Percentiles rank a stretch among this genome's conserved stretches.
These are phyloP conservation scores for Aspergillus terreus DNA, from an alignment of 2,329 filamentous ascomycete species.

Conservation along the genomic window DNA sequence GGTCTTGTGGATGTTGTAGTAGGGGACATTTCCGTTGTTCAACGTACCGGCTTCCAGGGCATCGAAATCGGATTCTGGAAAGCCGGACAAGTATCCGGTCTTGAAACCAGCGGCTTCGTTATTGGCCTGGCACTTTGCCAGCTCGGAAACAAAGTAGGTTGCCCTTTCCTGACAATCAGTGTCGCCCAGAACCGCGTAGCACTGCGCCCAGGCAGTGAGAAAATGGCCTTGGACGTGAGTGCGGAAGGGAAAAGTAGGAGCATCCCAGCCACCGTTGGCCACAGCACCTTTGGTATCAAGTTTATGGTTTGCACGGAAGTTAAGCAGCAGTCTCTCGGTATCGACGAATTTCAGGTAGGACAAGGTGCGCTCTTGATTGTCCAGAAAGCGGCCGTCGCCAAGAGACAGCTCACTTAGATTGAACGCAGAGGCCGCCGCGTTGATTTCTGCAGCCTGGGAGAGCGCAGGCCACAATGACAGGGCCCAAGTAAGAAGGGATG, in stretches of 20 bases:
- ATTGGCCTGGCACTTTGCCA: constrained; percentile 52
- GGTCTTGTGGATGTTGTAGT: constrained; percentile 55
- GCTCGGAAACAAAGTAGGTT: constrained; percentile 43
- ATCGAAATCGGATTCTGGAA: constrained; percentile 50
- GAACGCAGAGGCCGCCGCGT: neutral
- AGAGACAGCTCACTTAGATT: neutral
- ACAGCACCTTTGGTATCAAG: constrained; percentile 46
- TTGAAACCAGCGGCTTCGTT: constrained; percentile 45
- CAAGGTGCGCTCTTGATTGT: constrained; percentile 48
- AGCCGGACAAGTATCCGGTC: constrained; percentile 49
- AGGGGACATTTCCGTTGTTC: constrained; percentile 50
- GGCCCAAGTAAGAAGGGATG: no score
- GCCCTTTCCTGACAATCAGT: constrained; percentile 45
- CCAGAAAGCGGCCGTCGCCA: constrained; percentile 29
- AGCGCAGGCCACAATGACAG: no score
- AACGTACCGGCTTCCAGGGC: constrained; percentile 44
- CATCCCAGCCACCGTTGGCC: constrained; percentile 52
- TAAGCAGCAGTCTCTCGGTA: constrained; percentile 47
- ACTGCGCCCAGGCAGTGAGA: constrained; percentile 50
- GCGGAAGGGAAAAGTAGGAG: constrained; percentile 52
- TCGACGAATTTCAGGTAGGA: constrained; percentile 47
- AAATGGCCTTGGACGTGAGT: constrained; percentile 52
- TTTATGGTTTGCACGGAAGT: constrained; percentile 47
- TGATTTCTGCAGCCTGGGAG: neutral
- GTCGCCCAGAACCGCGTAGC: constrained; percentile 44